These are phyloP conservation scores for Neofusicoccum cordaticola DNA, from an alignment of 2,329 filamentous ascomycete genomes.

Conservation along the genomic window DNA sequence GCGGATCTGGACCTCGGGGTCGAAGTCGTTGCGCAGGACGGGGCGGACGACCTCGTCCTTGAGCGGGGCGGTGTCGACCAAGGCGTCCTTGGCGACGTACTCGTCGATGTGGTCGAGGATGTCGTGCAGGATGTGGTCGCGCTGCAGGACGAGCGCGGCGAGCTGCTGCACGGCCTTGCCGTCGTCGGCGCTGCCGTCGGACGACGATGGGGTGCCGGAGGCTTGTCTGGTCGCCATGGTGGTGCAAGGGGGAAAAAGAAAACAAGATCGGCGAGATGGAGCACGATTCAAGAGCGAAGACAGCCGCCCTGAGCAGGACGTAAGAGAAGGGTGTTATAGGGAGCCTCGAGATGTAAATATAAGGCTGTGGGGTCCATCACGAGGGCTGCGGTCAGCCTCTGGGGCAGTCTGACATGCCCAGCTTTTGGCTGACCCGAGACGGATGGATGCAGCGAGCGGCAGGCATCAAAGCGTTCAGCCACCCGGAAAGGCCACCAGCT, in stretches of 20 bases:
- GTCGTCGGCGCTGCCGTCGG: no score
- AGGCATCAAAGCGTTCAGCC: not conserved
- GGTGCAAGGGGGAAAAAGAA: no score
- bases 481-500: not conserved
- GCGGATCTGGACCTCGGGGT: conserved; percentile 31
- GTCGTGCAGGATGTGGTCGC: conserved; percentile 32
- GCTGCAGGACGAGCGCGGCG: conserved; percentile 7
- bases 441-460: not conserved
- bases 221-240: no score
- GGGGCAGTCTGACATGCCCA: not conserved
- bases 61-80: conserved; percentile 27
- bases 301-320: no score
- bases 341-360: not conserved
- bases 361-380: not conserved
- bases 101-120: conserved; percentile 33
- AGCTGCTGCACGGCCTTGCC: not conserved
- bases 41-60: conserved; percentile 29
- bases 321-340: no score
- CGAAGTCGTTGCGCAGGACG: conserved; percentile 28
- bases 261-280: no score
- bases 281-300: no score
- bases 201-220: no score
- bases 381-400: not conserved
- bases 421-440: not conserved
- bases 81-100: not conserved